Evolutionary conservation across 345 rosid genomes (phyloP).

Genomic region (Salix brachista): DNA sequence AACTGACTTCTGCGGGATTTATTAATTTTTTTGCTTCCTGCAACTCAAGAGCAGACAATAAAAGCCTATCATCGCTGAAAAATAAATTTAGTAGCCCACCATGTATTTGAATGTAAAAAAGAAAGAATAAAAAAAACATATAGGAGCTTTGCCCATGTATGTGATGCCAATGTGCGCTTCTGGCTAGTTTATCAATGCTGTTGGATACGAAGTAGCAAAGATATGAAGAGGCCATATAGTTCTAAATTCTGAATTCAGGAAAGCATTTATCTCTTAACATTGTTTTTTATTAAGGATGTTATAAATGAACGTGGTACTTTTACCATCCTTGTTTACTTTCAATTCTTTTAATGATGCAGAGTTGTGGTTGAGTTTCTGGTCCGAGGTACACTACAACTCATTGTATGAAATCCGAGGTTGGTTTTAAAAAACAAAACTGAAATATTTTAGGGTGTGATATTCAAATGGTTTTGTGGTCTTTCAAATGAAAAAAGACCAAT

Average conservation of each 20-base stretch:
- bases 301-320: not conserved
- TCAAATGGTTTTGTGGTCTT: not conserved
- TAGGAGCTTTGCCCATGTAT: no score
- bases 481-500: not conserved
- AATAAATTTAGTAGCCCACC: not conserved
- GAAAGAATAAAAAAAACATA: no score
- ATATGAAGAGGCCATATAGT: not conserved
- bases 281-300: not conserved
- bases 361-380: constrained; percentile 98
- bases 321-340: constrained; percentile 1
- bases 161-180: not conserved
- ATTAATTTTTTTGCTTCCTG: not conserved
- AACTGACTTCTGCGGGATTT: not conserved
- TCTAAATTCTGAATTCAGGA: not conserved
- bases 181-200: not conserved
- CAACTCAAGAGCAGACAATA: not conserved
- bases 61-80: not conserved
- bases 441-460: not conserved
- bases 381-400: constrained; percentile 97
- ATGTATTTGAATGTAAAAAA: no score
- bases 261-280: not conserved
- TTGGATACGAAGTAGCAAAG: not conserved
- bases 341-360: constrained; percentile 45
- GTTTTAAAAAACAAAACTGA: constrained; percentile 11
- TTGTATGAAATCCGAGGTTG: constrained; percentile 74